Evolutionary conservation across 495 filamentous ascomycete genomes (phyloP).

Genomic region (Daldinia vernicosa): DNA sequence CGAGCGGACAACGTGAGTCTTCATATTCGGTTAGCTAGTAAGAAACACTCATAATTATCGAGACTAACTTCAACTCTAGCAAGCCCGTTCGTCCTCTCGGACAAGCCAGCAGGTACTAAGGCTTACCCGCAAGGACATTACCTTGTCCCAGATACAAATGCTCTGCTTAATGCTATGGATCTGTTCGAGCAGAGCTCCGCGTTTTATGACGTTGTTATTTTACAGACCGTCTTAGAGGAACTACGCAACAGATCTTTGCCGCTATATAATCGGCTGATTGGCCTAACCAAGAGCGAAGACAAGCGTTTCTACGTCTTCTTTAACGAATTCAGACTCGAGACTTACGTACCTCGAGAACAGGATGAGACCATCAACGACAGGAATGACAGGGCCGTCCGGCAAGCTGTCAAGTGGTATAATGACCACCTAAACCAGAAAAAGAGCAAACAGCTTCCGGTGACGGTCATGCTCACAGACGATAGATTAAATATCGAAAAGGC

Average conservation of each 20-base stretch:
- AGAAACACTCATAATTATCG: neutral
- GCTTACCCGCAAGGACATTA: conserved; percentile 89
- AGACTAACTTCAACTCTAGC: conserved; percentile 58
- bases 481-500: conserved; percentile 86
- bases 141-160: conserved; percentile 95
- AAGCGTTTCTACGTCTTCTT: conserved; percentile 99
- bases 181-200: conserved; percentile 90
- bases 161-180: conserved; percentile 94
- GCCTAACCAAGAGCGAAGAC: conserved; percentile 89
- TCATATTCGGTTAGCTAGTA: neutral
- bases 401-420: conserved; percentile 87
- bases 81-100: conserved; percentile 84
- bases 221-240: conserved; percentile 96
- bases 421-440: conserved; percentile 75
- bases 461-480: conserved; percentile 95
- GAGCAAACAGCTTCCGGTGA: conserved; percentile 70
- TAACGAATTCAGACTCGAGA: conserved; percentile 96
- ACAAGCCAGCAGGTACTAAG: conserved; percentile 82
- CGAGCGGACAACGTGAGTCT: conserved; percentile 73
- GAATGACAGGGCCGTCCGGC: conserved; percentile 90
- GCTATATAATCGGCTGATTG: conserved; percentile 90
- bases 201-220: conserved; percentile 93
- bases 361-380: conserved; percentile 95
- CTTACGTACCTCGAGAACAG: conserved; percentile 75
- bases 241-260: conserved; percentile 92